Conservation (phyloP, 805 yeast species). For the Zygosaccharomyces lentus region DNA sequence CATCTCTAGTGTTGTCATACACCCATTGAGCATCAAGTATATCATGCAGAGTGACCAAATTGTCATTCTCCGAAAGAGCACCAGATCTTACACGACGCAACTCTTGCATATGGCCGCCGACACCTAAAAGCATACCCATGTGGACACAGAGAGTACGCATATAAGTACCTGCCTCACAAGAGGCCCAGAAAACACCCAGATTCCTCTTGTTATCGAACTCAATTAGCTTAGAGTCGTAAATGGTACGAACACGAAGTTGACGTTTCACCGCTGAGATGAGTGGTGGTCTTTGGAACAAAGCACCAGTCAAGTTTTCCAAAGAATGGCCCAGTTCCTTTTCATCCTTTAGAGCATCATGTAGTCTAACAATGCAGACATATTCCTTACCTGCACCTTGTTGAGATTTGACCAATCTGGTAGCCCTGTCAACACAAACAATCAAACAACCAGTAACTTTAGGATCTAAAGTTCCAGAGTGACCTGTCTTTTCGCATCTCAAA, state of each 20-base stretch:
- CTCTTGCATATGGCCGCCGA: slow-evolving; percentile 99
- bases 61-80: slow-evolving; percentile 85
- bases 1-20: slow-evolving; percentile 96
- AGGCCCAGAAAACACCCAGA: slow-evolving; percentile 98
- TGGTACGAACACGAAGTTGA: slow-evolving; percentile 96
- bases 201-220: slow-evolving; percentile 97
- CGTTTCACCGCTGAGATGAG: slow-evolving; percentile 98
- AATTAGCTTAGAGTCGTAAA: slow-evolving; percentile 90
- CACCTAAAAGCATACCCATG: slow-evolving; percentile 96
- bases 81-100: slow-evolving; percentile 98
- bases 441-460: slow-evolving; percentile 98
- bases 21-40: slow-evolving; percentile 98
- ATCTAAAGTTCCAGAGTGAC: slow-evolving; percentile 98
- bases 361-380: slow-evolving; percentile 94
- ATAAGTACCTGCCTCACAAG: slow-evolving; percentile 99
- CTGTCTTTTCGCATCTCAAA: slow-evolving; percentile 92
- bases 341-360: slow-evolving; percentile 89
- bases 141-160: slow-evolving; percentile 99
- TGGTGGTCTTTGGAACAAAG: slow-evolving; percentile 98
- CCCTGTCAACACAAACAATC: slow-evolving; percentile 96
- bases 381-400: slow-evolving; percentile 99
- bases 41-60: slow-evolving; percentile 93
- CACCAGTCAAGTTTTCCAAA: slow-evolving; percentile 95
- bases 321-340: slow-evolving; percentile 84
- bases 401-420: slow-evolving; percentile 95